Evolutionary conservation across 2,329 filamentous ascomycete genomes (phyloP), one percentile per base, ranked within the genome.

Genomic region (Emericellopsis cladophorae): DNA sequence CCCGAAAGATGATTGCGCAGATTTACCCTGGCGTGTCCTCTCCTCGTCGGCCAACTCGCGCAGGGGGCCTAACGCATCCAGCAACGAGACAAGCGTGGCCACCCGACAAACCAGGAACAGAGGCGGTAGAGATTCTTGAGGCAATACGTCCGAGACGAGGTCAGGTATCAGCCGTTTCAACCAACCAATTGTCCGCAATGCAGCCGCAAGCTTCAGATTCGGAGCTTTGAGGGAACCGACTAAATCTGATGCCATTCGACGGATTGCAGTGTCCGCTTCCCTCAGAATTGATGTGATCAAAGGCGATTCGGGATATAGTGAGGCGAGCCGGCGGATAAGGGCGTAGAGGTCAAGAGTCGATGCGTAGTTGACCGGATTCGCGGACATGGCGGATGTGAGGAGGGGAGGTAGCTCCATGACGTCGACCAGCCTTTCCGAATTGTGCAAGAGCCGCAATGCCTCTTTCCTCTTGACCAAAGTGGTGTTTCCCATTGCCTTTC

Each of bases 31-130:
- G 12, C 65, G 69, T 36, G 59, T 54, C 39, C 60, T 79, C 59
- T 95, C 90, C 54, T 94, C 85, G 50, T 96, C 89, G 37, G 92
- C 92, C 3, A 98, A 74, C 45, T 93, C 85, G 32, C 83, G 78
- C 10, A 98, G 67, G 0, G 92, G 92, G 23, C 88, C 81, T 11
- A 98, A 62, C 0, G 92, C 92, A 41, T 82, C 79, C 4, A 96
- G 73, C 54, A 86, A 93, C 26, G 72, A 73, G 39, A 87, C 70
- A 14, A 98, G 70, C 39, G 86, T 93, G 9, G 79, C 77, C 15
- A 95, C 67, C 16, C 92, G 77, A 54, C 88, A 95, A 18, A 93
- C 78, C 4, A 98, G 72, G 55, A 96, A 95, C 1, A 96, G 65
- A 0, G 85, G 81, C 1, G 86, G 87, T 10, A 95, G 67, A 2